A percentile compares a stretch with the other conserved stretches of the same genome.
Evolutionary conservation across 805 yeast species (phyloP).

Genomic region (Kluyveromyces lactis): DNA sequence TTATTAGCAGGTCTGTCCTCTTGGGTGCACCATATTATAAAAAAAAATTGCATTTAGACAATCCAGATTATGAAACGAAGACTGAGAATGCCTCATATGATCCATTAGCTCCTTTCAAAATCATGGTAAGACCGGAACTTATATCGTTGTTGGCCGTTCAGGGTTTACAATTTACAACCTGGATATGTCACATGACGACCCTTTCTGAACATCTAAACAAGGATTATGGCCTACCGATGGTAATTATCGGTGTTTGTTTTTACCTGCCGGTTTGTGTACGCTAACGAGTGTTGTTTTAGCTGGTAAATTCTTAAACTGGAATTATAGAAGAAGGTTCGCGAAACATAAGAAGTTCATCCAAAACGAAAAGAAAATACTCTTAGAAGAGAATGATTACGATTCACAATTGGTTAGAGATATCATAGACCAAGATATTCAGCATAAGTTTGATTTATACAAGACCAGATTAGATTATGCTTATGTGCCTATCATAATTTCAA

Average conservation of each 20-base stretch:
- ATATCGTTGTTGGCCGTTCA: slow-evolving; percentile 44
- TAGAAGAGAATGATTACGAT: slow-evolving; percentile 16
- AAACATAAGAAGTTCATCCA: slow-evolving; percentile 18
- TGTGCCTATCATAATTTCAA: slow-evolving; percentile 34
- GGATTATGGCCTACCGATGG: slow-evolving; percentile 42
- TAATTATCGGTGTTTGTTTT: slow-evolving; percentile 60
- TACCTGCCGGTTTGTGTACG: slow-evolving; percentile 68
- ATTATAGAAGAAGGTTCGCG: slow-evolving; percentile 22
- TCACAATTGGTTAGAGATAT: slow-evolving; percentile 13
- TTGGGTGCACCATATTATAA: slow-evolving; percentile 22
- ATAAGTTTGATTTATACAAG: slow-evolving; percentile 44
- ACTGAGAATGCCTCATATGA: slow-evolving; percentile 20
- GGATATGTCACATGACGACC: slow-evolving; percentile 65
- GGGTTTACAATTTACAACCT: slow-evolving; percentile 56
- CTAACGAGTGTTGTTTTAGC: slow-evolving; percentile 48
- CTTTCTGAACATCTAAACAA: slow-evolving; percentile 46
- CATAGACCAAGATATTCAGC: slow-evolving; percentile 18
- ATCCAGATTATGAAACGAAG: slow-evolving; percentile 27
- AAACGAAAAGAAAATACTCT: slow-evolving; percentile 9
- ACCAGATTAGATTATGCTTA: slow-evolving; percentile 45
- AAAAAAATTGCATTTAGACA: slow-evolving; percentile 20
- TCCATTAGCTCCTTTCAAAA: slow-evolving; percentile 34
- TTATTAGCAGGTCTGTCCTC: slow-evolving; percentile 40
- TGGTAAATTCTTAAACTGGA: slow-evolving; percentile 50
- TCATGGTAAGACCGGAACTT: slow-evolving; percentile 38